Base-by-base conservation (phyloP, 2,329 filamentous ascomycete genomes). In the Pseudogymnoascus sp. region DNA sequence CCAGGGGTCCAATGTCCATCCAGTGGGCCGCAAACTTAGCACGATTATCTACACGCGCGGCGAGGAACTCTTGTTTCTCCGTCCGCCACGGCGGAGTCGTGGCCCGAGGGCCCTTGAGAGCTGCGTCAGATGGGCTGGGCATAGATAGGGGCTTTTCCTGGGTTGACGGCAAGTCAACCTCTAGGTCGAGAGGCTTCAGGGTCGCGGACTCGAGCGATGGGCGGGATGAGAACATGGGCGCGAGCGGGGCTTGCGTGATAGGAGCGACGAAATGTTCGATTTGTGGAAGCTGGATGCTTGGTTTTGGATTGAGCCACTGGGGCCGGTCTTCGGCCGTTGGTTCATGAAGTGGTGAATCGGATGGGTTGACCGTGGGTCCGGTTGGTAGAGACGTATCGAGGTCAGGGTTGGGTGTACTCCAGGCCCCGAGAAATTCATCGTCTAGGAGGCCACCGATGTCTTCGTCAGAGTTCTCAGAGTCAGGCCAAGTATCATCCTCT, bases 11-110 rank as follows among this genome's bases (percentile, higher is more conserved):
- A 15, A 56, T 15, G 6, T 56, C 50, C 29, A 35, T 56, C 50
- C 50, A 56, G 33, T 56, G 50, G 4, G 29, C n/a, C 10, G 46
- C 46, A 31, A 53, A 53, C 26, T 15, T 33, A 10, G 29, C 50
- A 56, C 50, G 50, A 19, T 56, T 56, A 19, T 56, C 50, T 15
- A 56, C 50, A 19, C 50, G 50, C 15, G 50, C 50, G 7, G 50
- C 50, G 17, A 56, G 50, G 50, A 56, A 56, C 29, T 56, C 50
- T 33, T 56, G 50, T 10, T 56, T 56, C 50, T 56, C 50, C 29
- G 50, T 56, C 11, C 50, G 50, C 50, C 50, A 56, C 6, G 50
- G 50, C 17, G 50, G 50, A 6, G 50, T 56, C 29, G 50, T 33
- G n/a, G 17, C 17, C 10, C 50, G 26, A 35, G n/a, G n/a, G n/a